Percentiles rank a stretch among this genome's conserved stretches.
phyloP scores from a whole-genome alignment of 257 asterid species.

The Vinca minor region DNA sequence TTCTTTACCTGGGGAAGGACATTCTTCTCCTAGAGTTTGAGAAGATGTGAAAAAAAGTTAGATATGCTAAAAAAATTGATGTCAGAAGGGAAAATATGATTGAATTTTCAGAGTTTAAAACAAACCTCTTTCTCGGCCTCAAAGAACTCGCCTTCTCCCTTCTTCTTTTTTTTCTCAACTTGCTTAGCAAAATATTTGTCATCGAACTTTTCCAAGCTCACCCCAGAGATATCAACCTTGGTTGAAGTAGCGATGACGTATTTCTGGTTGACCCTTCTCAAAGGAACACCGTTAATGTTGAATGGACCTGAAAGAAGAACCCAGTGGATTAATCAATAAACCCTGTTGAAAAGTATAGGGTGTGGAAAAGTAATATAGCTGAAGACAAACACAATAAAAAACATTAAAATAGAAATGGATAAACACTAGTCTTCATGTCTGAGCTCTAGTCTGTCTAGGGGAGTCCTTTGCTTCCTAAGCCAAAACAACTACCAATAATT shows the following conservation, averaged over 20 bases:
- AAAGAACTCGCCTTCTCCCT: conserved; percentile 51
- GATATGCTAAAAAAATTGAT: background rate
- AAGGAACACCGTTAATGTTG: conserved; percentile 63
- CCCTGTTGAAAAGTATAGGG: background rate
- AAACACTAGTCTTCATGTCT: background rate
- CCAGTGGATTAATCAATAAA: background rate
- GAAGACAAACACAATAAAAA: too few relatives aligned
- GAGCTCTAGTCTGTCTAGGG: background rate
- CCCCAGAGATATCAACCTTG: conserved; percentile 46
- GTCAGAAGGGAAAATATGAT: too few relatives aligned
- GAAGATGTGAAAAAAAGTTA: too few relatives aligned
- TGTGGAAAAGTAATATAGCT: background rate
- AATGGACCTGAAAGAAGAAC: conserved; percentile 34
- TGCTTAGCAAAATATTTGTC: conserved; percentile 56
- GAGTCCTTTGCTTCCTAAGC: background rate
- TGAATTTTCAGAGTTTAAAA: background rate
- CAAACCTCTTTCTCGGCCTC: conserved; percentile 43
- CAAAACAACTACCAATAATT: background rate
- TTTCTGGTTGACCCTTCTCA: conserved; percentile 61
- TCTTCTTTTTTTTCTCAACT: conserved; percentile 44
- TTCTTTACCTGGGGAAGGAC: conserved; percentile 44
- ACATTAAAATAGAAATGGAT: too few relatives aligned
- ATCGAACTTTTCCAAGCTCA: conserved; percentile 41
- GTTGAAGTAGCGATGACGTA: conserved; percentile 61
- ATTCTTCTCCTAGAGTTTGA: conserved; percentile 30